Base-by-base conservation (phyloP, 2,329 filamentous ascomycete genomes). In the Venturia asperata region DNA sequence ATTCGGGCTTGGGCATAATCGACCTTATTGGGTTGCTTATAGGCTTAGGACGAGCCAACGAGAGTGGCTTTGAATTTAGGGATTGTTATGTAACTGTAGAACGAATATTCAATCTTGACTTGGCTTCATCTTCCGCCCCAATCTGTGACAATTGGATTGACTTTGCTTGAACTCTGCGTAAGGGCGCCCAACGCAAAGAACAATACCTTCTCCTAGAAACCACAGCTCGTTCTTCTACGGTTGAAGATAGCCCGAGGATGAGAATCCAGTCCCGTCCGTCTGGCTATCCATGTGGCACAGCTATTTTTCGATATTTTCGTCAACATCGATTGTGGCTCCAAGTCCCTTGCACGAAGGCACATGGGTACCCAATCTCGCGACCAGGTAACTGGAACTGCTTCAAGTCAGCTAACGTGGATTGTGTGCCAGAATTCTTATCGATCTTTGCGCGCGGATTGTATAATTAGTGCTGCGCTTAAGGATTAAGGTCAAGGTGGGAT, bases 71-170 rank as follows among this genome's bases (percentile, higher is more conserved):
- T 37, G 52, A 15, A 27, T 52, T 27, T 52, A 27, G 47, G 47
- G 9, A 34, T 37, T 37, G 52, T 19, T 58, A 58, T 58, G 52
- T 58, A 58, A 58, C 30, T 58, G 27, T 58, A 37, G 52, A 58
- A 58, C 27, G 52, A 58, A 58, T 24, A 58, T 37, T 55, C n/a
- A 39, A 30, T 37, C 3, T 37, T 37, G 27, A 58, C 30, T 37
- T n/a, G 10, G 37, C 13, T 55, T 47, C 39, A 17, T n/a, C 34
- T 34, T 55, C 27, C 30, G 19, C 5, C n/a, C 7, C 52, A 52
- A 2, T 34, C 30, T 34, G 30, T 34, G 30, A 34, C 30, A 34
- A 34, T 34, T 34, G 30, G 3, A 27, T 27, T 24, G 7, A 11
- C 19, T 17, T 2, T 39, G 37, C 5, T 11, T 39, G 37, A 39